phyloP scores from a whole-genome alignment of 2,329 filamentous ascomycete species.

The Sporothrix phasma region DNA sequence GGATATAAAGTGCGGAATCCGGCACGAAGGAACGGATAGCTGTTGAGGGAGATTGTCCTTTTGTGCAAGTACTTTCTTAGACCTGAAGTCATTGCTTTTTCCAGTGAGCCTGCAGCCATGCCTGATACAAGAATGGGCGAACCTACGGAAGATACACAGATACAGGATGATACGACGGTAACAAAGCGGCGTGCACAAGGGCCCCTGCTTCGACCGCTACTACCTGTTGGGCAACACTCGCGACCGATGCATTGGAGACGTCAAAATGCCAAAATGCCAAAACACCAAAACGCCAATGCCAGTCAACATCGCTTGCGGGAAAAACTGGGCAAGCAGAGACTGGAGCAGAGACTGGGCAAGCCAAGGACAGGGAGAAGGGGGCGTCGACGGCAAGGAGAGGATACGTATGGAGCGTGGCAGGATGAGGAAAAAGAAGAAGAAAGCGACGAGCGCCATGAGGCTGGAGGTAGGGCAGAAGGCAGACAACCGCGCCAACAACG shows the following conservation, averaged over 20 bases:
- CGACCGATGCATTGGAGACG: background rate
- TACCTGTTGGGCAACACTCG: background rate
- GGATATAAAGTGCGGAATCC: background rate
- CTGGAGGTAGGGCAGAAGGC: too few species aligned
- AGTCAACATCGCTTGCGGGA: background rate
- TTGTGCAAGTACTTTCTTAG: too few species aligned
- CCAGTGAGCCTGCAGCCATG: too few species aligned
- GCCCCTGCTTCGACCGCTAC: background rate
- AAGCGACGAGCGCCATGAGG: background rate
- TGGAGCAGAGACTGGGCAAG: too few species aligned
- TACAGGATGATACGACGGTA: background rate
- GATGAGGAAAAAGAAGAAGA: background rate
- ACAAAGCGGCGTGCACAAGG: background rate
- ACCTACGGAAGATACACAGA: background rate
- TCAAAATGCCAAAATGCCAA: background rate
- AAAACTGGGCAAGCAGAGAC: background rate
- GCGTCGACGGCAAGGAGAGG: background rate
- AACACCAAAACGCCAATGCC: too few species aligned
- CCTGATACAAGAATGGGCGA: too few species aligned
- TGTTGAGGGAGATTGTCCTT: background rate
- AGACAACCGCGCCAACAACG: background rate
- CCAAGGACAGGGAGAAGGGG: background rate
- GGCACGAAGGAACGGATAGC: background rate
- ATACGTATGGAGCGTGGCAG: background rate
- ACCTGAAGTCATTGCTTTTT: too few species aligned